Conservation (phyloP, 148 eudicot species). For the Fagopyrum tataricum region DNA sequence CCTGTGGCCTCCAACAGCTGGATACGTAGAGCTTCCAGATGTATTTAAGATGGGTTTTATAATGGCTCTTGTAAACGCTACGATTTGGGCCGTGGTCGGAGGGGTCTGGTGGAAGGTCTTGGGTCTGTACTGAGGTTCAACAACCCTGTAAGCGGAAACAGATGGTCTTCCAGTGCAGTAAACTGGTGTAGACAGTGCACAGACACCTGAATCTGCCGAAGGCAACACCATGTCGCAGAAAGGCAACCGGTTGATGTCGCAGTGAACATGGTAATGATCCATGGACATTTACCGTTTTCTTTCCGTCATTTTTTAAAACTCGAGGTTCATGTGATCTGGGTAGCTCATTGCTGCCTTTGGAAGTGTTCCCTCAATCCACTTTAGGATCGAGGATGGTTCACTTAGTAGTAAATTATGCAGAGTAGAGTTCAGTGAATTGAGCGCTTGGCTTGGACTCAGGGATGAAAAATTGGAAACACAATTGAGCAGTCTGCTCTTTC, state of each 20-base stretch:
- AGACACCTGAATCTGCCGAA: conserved; percentile 7
- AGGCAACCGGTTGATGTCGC: conserved; percentile 4
- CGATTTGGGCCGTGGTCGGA: conserved; percentile 70
- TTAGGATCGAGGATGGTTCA: conserved; percentile 3
- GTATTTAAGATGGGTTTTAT: conserved; percentile 66
- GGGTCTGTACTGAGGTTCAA: conserved; percentile 59
- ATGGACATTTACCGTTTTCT: neutral
- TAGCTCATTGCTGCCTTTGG: neutral
- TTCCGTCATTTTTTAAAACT: neutral
- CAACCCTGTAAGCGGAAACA: neutral
- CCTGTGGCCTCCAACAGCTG: conserved; percentile 47
- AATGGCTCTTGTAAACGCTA: conserved; percentile 60
- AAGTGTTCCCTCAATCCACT: neutral
- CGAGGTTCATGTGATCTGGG: neutral
- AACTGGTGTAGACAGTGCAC: neutral
- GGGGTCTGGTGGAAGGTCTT: conserved; percentile 89
- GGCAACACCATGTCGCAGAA: conserved; percentile 8
- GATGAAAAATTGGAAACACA: neutral
- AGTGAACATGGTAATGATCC: neutral
- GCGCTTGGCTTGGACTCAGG: neutral
- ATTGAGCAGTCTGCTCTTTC: conserved; percentile 1
- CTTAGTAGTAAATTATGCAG: neutral
- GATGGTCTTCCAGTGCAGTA: neutral
- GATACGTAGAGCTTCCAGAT: conserved; percentile 89
- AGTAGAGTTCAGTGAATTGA: neutral